These are phyloP conservation scores for bread wheat (Triticum aestivum) DNA, from an alignment of 176 grass and related monocot genomes.

Conservation along the genomic window DNA sequence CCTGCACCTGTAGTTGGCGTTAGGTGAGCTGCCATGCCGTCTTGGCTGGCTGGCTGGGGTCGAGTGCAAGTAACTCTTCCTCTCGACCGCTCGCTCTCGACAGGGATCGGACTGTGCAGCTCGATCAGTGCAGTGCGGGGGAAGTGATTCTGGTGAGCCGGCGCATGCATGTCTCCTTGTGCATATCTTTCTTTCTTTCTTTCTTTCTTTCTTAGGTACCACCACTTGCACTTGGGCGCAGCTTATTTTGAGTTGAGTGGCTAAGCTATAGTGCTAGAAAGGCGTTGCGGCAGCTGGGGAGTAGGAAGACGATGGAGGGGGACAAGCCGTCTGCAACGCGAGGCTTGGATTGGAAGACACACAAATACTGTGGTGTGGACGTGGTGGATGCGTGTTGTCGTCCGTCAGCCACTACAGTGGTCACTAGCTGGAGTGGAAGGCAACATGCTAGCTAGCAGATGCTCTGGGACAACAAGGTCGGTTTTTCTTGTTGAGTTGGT, in stretches of 20 bases:
- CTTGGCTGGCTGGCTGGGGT: not conserved
- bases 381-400: not conserved
- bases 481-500: not conserved
- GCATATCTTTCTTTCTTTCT: not conserved
- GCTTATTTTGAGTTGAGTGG: not conserved
- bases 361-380: not conserved
- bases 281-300: not conserved
- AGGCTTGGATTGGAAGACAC: conserved; percentile 38
- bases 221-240: not conserved
- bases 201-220: not conserved
- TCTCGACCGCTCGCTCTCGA: not conserved
- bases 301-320: not conserved
- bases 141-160: conserved; percentile 36
- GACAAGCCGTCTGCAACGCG: conserved; percentile 25
- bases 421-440: not conserved
- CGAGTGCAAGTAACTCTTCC: conserved; percentile 51
- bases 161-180: conserved; percentile 26
- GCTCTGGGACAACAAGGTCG: not conserved
- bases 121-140: not conserved
- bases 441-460: not conserved
- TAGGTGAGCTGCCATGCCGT: not conserved
- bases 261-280: not conserved
- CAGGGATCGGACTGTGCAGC: not conserved
- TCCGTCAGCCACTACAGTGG: not conserved
- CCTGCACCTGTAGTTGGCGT: not conserved